A percentile compares a stretch with the other conserved stretches of the same genome.
Evolutionary conservation across 2,329 filamentous ascomycete genomes (phyloP).

Genomic region (Talaromyces pinophilus): DNA sequence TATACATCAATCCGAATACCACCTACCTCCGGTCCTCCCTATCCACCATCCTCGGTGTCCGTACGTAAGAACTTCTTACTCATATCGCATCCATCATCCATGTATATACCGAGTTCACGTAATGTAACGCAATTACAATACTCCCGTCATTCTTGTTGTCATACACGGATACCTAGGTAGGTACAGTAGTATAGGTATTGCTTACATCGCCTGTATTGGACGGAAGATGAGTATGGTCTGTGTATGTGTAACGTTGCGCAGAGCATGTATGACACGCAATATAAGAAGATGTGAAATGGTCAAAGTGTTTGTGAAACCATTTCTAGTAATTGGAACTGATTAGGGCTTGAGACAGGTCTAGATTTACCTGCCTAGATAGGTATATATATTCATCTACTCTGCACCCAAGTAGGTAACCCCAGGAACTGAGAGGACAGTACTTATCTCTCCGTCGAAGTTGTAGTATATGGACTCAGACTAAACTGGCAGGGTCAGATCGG

Average conservation of each 20-base stretch:
- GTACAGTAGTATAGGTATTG: no score
- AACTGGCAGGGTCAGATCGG: neutral
- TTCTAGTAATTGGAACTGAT: no score
- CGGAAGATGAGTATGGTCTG: neutral
- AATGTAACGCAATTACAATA: neutral
- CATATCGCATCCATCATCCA: neutral
- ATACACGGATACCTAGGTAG: neutral
- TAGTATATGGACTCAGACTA: neutral
- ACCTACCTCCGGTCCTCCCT: neutral
- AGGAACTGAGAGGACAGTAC: neutral
- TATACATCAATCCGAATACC: neutral
- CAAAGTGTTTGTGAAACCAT: neutral
- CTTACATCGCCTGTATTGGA: neutral
- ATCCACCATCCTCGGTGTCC: neutral
- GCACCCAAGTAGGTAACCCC: neutral
- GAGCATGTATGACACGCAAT: neutral
- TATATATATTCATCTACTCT: neutral
- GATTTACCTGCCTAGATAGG: neutral
- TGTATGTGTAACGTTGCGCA: constrained; percentile 1
- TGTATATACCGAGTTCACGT: neutral
- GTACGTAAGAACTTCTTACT: neutral
- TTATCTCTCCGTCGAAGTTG: neutral
- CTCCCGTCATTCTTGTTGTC: neutral
- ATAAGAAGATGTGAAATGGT: neutral
- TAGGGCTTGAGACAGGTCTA: neutral